Evolutionary conservation across 495 filamentous ascomycete genomes (phyloP).

Genomic region (Penicillium flavigenum): DNA sequence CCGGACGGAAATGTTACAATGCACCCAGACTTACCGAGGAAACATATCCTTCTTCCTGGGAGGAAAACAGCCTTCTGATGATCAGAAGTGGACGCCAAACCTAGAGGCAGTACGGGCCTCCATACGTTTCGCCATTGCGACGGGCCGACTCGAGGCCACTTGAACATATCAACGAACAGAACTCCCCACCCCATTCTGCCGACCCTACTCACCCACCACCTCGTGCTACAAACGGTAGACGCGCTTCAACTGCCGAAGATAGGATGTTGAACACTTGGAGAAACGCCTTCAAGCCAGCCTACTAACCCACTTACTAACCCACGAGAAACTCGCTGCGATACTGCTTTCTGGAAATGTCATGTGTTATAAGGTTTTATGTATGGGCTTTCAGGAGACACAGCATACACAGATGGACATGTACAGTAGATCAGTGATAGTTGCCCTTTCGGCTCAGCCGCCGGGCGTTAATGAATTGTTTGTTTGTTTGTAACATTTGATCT

Average conservation of each 20-base stretch:
- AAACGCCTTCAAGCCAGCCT: slow-evolving; percentile 6
- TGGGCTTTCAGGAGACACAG: background rate
- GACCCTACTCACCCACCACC: slow-evolving; percentile 13
- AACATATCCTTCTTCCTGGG: slow-evolving; percentile 38
- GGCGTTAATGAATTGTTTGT: too few species aligned
- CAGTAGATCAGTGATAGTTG: too few species aligned
- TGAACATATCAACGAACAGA: slow-evolving; percentile 13
- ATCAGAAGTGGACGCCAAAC: slow-evolving; percentile 33
- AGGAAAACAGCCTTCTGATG: slow-evolving; percentile 29
- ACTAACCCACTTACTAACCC: slow-evolving; percentile 1
- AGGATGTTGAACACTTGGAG: slow-evolving; percentile 9
- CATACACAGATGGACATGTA: too few species aligned
- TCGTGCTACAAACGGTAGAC: slow-evolving; percentile 13
- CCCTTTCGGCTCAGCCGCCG: too few species aligned
- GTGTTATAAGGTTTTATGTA: background rate
- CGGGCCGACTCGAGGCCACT: slow-evolving; percentile 29
- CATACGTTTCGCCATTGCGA: slow-evolving; percentile 35
- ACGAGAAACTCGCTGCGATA: background rate
- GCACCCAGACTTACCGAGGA: slow-evolving; percentile 28
- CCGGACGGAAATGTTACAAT: slow-evolving; percentile 34
- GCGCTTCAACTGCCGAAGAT: slow-evolving; percentile 5
- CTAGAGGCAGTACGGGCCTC: slow-evolving; percentile 26
- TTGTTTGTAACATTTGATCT: too few species aligned
- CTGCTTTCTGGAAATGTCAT: background rate
- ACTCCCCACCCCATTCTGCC: background rate